A percentile compares a stretch with the other conserved stretches of the same genome.
These are phyloP conservation scores for Beta corolliflora DNA, from an alignment of 179 eudicot species.

Conservation along the genomic window DNA sequence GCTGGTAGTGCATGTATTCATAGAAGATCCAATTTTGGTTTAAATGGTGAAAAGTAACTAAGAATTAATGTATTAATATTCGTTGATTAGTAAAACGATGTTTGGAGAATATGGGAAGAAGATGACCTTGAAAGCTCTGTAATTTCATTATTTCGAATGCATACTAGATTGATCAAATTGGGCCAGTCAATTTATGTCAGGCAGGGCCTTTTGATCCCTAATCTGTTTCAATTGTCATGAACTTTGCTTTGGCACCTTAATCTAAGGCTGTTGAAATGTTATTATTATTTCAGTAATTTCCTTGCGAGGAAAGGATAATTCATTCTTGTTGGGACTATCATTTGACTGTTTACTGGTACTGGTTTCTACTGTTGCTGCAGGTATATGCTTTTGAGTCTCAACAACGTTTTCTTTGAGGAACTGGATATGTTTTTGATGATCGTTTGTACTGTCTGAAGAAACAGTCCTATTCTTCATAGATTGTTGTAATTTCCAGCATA, in stretches of 20 bases:
- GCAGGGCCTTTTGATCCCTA: not conserved
- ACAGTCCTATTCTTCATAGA: constrained; percentile 1
- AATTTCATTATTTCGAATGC: not conserved
- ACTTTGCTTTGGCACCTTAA: not conserved
- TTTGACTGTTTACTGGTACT: constrained; percentile 1
- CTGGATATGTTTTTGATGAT: constrained; percentile 14
- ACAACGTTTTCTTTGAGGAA: constrained; percentile 14
- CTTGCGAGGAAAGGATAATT: not conserved
- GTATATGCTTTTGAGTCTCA: constrained; percentile 3
- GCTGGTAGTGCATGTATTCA: too few species aligned
- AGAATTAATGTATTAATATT: too few species aligned
- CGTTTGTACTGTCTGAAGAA: not conserved
- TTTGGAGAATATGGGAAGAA: not conserved
- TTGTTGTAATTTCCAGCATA: constrained; percentile 25
- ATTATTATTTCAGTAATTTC: too few species aligned
- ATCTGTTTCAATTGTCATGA: not conserved
- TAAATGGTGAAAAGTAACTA: too few species aligned
- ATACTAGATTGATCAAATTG: not conserved
- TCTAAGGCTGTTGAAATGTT: not conserved
- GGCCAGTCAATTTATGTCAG: not conserved
- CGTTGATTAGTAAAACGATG: not conserved
- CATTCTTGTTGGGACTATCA: not conserved
- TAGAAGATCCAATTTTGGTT: too few species aligned
- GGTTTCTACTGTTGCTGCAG: constrained; percentile 9
- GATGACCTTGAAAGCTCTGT: not conserved